Base-by-base conservation (phyloP, 768 basidiomycete species). In the Hygrophorus pudorinus region DNA sequence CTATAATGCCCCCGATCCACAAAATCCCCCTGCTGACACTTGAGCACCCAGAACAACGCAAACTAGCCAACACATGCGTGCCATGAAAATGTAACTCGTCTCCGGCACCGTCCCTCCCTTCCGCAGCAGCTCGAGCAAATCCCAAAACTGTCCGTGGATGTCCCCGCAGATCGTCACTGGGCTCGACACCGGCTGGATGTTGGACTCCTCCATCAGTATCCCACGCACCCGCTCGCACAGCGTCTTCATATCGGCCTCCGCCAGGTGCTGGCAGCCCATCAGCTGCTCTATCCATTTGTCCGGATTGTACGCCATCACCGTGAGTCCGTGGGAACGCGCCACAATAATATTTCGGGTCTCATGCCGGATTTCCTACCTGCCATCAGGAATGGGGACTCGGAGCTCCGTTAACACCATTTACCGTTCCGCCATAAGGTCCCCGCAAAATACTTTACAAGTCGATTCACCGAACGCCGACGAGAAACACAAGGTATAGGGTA, bases 91-190 rank as follows among this genome's bases (percentile, higher is more conserved):
- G 60, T 96, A 96, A 60, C 89, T 93, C 41, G 88, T 76, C 42
- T 82, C 85, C 7, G 90, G 90, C 7, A 90, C 80, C 50, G 73
- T 77, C 5, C 92, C 89, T 1, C 91, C 91, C 45, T 88, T 81
- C 53, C 85, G 67, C 53, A 96, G 68, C 40, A 99, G 66, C 65
- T 99, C 92, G 28, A 94, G 72, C 38, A 98, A 68, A 58, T 98
- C 94, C 84, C 91, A 98, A 64, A 96, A 96, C 60, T 98, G 94
- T 18, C 93, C 93, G 55, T 98, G 93, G 41, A 98, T 94, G 59
- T 97, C 93, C 24, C 93, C 93, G 57, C 87, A 89, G 51, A 90
- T 85, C 24, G 94, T 97, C 30, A 97, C 94, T 1, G 94, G 94
- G 51, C 79, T 86, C 28, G 87, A 86, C 42, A 99, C 89, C 27